These are phyloP conservation scores for Melanogaster broomeanus DNA, from an alignment of 768 basidiomycete genomes.

Conservation along the genomic window DNA sequence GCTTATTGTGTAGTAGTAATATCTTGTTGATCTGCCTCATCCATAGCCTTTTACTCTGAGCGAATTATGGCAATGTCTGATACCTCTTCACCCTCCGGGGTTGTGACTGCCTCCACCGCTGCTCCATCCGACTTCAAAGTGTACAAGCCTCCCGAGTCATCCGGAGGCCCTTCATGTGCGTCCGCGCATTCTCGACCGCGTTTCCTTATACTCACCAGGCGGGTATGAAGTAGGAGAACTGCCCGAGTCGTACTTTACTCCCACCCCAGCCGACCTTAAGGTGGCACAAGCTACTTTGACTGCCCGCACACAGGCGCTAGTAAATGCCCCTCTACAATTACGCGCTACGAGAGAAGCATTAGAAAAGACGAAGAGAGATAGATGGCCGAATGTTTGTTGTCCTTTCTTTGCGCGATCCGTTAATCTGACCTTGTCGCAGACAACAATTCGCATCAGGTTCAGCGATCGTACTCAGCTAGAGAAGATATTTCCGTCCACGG, in stretches of 20 bases:
- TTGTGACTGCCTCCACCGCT: neutral
- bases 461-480: conserved; percentile 82
- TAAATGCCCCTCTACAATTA: conserved; percentile 70
- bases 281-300: conserved; percentile 63
- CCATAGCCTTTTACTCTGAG: conserved; percentile 13
- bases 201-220: conserved; percentile 2
- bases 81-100: conserved; percentile 13
- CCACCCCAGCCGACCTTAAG: conserved; percentile 69
- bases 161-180: conserved; percentile 36
- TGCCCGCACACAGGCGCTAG: conserved; percentile 61
- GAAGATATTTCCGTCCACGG: conserved; percentile 71
- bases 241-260: conserved; percentile 75
- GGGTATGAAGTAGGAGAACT: conserved; percentile 43
- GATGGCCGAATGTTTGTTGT: conserved; percentile 67
- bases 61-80: conserved; percentile 25
- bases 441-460: conserved; percentile 81
- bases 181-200: conserved; percentile 9
- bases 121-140: conserved; percentile 44
- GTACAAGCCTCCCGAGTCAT: conserved; percentile 44
- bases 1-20: conserved; percentile 8
- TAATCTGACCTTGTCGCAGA: conserved; percentile 46
- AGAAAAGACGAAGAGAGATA: conserved; percentile 57
- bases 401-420: neutral
- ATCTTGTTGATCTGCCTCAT: conserved; percentile 16
- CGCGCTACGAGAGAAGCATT: conserved; percentile 63